A percentile compares a stretch with the other conserved stretches of the same genome.
Evolutionary conservation across 805 yeast genomes (phyloP).

Genomic region (Metschnikowia colocasiae): DNA sequence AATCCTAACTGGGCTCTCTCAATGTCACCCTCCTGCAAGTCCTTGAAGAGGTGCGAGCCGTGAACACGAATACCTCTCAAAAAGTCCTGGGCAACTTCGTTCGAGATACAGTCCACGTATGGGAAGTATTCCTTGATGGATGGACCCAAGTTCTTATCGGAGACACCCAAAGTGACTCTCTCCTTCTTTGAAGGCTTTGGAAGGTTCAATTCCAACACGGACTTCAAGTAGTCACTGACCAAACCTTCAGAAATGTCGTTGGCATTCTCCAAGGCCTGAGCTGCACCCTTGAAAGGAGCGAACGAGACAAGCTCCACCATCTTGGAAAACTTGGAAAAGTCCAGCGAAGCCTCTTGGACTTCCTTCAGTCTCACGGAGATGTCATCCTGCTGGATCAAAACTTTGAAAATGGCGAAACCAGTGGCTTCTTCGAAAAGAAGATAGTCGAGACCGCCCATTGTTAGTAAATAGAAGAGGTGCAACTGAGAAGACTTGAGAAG

Average conservation of each 20-base stretch:
- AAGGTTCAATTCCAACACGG: conserved; percentile 83
- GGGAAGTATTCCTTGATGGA: conserved; percentile 91
- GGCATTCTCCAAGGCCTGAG: conserved; percentile 97
- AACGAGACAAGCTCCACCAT: conserved; percentile 89
- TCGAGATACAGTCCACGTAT: conserved; percentile 82
- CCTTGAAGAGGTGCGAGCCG: conserved; percentile 84
- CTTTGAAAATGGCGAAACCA: conserved; percentile 96
- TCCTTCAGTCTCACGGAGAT: conserved; percentile 88
- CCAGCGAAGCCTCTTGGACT: conserved; percentile 87
- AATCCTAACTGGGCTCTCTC: conserved; percentile 98
- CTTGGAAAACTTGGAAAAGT: conserved; percentile 84
- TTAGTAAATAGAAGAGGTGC: conserved; percentile 8
- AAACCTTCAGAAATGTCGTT: conserved; percentile 97
- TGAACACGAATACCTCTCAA: conserved; percentile 92
- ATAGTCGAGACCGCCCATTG: conserved; percentile 77
- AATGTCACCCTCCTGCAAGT: conserved; percentile 88
- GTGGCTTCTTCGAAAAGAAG: conserved; percentile 97
- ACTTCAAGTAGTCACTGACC: conserved; percentile 86
- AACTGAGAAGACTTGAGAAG: conserved; percentile 11
- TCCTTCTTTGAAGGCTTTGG: conserved; percentile 72
- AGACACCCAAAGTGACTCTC: conserved; percentile 76
- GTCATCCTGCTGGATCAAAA: conserved; percentile 88
- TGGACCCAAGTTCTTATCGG: conserved; percentile 94
- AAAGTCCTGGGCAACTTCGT: conserved; percentile 91
- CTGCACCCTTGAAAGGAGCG: conserved; percentile 99